Evolutionary conservation across 148 eudicot genomes (phyloP).

Genomic region (Chenopodium album): DNA sequence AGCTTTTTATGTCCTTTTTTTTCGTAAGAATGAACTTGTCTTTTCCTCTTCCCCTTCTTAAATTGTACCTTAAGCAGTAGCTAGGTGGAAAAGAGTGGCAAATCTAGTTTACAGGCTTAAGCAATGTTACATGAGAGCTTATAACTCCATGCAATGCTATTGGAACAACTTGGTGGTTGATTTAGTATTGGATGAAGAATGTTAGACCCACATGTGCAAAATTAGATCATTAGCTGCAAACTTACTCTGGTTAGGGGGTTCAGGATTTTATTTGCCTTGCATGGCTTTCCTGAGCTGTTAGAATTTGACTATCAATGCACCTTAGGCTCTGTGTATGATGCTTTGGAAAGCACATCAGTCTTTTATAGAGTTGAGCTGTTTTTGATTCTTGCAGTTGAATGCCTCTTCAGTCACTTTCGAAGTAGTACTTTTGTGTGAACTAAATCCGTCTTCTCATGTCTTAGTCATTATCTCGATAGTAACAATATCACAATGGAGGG

Average conservation of each 20-base stretch:
- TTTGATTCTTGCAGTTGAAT: not conserved
- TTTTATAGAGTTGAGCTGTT: not conserved
- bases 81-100: no score
- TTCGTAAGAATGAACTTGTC: no score
- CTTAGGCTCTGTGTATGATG: no score
- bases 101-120: not conserved
- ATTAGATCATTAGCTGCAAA: not conserved
- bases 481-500: not conserved
- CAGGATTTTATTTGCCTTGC: not conserved
- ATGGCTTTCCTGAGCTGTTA: not conserved
- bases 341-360: not conserved
- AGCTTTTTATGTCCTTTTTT: no score
- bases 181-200: no score
- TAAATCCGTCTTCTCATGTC: not conserved
- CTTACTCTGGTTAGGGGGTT: not conserved
- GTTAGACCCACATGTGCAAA: no score
- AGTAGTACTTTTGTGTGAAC: not conserved
- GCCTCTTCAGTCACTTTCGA: no score
- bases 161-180: not conserved
- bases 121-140: not conserved
- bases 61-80: no score
- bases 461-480: not conserved
- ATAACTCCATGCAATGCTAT: not conserved
- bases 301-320: not conserved
- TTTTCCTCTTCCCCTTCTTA: no score